Percentiles rank a stretch among this genome's conserved stretches.
Evolutionary conservation across 2,329 filamentous ascomycete genomes (phyloP).

Genomic region (Eutypella sp.): DNA sequence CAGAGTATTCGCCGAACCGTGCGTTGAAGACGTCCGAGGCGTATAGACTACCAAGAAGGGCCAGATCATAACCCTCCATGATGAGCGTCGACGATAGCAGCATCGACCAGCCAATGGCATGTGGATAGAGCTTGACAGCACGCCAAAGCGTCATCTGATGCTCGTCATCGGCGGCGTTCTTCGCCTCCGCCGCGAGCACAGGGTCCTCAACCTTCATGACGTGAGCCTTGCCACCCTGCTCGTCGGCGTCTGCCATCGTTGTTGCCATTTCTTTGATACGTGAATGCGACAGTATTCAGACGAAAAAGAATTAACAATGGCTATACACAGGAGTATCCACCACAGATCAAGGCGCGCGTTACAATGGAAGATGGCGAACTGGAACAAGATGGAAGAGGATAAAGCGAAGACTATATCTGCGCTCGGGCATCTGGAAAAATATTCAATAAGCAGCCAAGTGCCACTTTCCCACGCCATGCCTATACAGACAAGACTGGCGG

Average conservation of each 20-base stretch:
- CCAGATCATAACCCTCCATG: slow-evolving; percentile 49
- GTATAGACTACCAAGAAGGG: slow-evolving; percentile 44
- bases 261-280: slow-evolving; percentile 9
- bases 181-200: slow-evolving; percentile 31
- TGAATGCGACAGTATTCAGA: not conserved
- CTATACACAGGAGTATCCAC: too few relatives aligned
- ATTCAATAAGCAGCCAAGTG: too few relatives aligned
- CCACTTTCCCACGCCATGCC: too few relatives aligned
- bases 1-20: slow-evolving; percentile 38
- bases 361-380: too few relatives aligned
- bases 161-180: slow-evolving; percentile 35
- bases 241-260: slow-evolving; percentile 13
- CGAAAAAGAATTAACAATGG: too few relatives aligned
- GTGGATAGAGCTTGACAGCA: slow-evolving; percentile 38
- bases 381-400: too few relatives aligned
- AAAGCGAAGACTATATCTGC: too few relatives aligned
- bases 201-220: slow-evolving; percentile 7
- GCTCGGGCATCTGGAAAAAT: too few relatives aligned
- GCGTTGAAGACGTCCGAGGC: slow-evolving; percentile 39
- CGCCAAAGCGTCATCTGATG: slow-evolving; percentile 36
- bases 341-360: too few relatives aligned
- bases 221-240: slow-evolving; percentile 4
- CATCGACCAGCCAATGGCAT: slow-evolving; percentile 44
- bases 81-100: slow-evolving; percentile 41
- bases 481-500: too few relatives aligned